Evolutionary conservation across 169 alveolate genomes (phyloP).

Genomic region (Plasmodium gaboni): DNA sequence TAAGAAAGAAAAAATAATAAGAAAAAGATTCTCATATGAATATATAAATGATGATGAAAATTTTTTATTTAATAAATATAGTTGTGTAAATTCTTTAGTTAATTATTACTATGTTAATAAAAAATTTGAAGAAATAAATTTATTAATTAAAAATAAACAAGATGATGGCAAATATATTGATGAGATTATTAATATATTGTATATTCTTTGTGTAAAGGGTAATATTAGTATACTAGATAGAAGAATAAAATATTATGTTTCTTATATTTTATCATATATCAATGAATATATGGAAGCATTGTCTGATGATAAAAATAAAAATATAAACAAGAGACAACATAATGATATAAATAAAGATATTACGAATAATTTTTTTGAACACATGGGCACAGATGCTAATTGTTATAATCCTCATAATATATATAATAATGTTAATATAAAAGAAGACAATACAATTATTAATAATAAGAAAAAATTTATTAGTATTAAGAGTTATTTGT

Average conservation of each 20-base stretch:
- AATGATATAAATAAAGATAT: background rate
- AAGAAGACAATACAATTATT: background rate
- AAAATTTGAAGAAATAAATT: constrained; percentile 31
- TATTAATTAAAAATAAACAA: background rate
- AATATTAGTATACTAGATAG: constrained; percentile 39
- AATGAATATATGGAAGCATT: constrained; percentile 19
- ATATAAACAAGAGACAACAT: background rate
- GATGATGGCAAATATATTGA: constrained; percentile 15
- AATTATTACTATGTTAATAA: constrained; percentile 58
- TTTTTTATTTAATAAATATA: constrained; percentile 27
- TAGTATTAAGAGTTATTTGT: constrained; percentile 36
- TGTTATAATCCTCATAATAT: too few relatives aligned
- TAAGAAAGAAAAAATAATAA: background rate
- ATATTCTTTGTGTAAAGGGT: constrained; percentile 62
- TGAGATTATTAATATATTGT: constrained; percentile 30
- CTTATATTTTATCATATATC: constrained; percentile 11
- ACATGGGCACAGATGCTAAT: too few relatives aligned
- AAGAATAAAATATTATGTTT: constrained; percentile 39
- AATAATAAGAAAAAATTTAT: background rate
- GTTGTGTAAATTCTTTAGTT: constrained; percentile 27
- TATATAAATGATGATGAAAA: constrained; percentile 16
- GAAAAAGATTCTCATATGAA: constrained; percentile 34
- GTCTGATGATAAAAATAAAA: background rate
- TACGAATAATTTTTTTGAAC: too few relatives aligned
- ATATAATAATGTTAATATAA: too few relatives aligned